These are phyloP conservation scores for Cladosporium sp. DNA, from an alignment of 2,329 filamentous ascomycete genomes.

Conservation along the genomic window DNA sequence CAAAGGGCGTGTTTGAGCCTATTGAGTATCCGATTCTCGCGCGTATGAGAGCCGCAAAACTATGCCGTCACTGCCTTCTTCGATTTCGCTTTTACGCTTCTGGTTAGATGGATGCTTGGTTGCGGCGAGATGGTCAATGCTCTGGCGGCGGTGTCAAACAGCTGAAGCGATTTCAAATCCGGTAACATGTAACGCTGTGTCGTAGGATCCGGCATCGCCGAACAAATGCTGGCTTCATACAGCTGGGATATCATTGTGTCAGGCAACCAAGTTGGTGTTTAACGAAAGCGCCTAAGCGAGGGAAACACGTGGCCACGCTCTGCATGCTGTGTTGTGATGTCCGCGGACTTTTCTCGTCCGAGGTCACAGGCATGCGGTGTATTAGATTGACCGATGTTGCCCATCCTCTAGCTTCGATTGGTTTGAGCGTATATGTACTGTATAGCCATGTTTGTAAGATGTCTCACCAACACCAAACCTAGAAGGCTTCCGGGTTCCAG, in stretches of 20 bases:
- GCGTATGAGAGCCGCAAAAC: background rate
- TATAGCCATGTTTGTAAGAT: conserved; percentile 4
- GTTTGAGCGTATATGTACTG: background rate
- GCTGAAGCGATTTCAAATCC: conserved; percentile 3
- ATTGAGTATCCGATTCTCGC: background rate
- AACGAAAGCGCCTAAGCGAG: conserved; percentile 11
- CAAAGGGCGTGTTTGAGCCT: background rate
- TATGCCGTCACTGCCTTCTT: background rate
- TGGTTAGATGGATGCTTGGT: background rate
- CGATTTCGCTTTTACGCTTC: background rate
- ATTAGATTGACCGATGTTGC: conserved; percentile 5
- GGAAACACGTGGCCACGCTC: conserved; percentile 7
- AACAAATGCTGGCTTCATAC: background rate
- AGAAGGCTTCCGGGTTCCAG: background rate
- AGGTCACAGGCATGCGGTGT: background rate
- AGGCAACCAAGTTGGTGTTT: conserved; percentile 5
- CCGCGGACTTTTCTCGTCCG: conserved; percentile 5
- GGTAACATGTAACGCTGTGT: conserved; percentile 7
- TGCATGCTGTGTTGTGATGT: conserved; percentile 1
- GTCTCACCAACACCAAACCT: background rate
- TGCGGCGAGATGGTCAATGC: background rate
- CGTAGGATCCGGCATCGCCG: conserved; percentile 16
- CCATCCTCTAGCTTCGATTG: background rate
- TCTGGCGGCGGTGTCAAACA: background rate
- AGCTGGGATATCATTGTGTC: background rate